Evolutionary conservation across 768 basidiomycete genomes (phyloP).

Genomic region (Xanthoconium purpureum): DNA sequence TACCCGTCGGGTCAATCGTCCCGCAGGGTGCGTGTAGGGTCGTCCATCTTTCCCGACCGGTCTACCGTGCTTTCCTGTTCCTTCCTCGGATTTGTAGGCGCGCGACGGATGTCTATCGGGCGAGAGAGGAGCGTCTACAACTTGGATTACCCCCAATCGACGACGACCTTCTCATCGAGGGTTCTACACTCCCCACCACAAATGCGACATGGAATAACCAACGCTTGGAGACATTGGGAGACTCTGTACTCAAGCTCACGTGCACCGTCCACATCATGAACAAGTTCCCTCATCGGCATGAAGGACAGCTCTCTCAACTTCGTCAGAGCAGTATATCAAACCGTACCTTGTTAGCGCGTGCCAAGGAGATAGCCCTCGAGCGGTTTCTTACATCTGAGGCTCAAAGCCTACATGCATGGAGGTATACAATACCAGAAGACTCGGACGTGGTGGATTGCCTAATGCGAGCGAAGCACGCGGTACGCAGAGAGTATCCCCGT

Average conservation of each 20-base stretch:
- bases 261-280: conserved; percentile 76
- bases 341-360: conserved; percentile 62
- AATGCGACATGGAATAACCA: conserved; percentile 73
- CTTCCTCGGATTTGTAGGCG: conserved; percentile 68
- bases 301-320: conserved; percentile 73
- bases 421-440: conserved; percentile 42
- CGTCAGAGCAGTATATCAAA: conserved; percentile 70
- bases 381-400: conserved; percentile 60
- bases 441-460: conserved; percentile 35
- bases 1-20: conserved; percentile 33
- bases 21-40: conserved; percentile 50
- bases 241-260: conserved; percentile 75
- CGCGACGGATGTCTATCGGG: conserved; percentile 64
- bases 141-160: conserved; percentile 61
- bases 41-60: conserved; percentile 48
- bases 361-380: conserved; percentile 61
- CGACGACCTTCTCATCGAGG: conserved; percentile 62
- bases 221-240: conserved; percentile 83
- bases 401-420: conserved; percentile 55
- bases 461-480: conserved; percentile 26
- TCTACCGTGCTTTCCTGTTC: conserved; percentile 51
- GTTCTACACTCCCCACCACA: conserved; percentile 70
- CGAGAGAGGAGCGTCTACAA: conserved; percentile 44
- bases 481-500: conserved; percentile 54
- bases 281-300: conserved; percentile 71